Conservation (phyloP, 306 rosid genomes). For the Fagus sylvatica region DNA sequence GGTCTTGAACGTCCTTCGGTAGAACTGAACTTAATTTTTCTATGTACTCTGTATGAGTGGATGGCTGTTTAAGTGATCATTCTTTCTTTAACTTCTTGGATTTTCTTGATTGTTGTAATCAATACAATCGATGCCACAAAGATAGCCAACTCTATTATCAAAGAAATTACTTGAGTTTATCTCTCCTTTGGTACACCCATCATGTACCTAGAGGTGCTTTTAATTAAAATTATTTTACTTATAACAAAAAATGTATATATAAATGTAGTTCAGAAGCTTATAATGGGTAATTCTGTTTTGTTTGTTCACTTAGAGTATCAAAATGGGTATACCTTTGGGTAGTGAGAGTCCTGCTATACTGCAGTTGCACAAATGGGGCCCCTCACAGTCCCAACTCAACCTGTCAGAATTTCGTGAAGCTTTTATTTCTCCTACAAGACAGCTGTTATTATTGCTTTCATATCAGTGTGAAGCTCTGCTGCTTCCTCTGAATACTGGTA, state of each 20-base stretch:
- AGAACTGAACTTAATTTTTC: no score
- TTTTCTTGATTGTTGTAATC: no score
- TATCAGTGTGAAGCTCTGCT: slow-evolving; percentile 69
- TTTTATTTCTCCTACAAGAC: slow-evolving; percentile 86
- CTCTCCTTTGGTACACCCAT: background rate
- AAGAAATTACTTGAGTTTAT: background rate
- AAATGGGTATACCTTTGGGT: slow-evolving; percentile 52
- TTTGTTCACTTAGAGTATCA: slow-evolving; percentile 37
- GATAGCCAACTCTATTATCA: no score
- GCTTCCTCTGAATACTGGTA: slow-evolving; percentile 74
- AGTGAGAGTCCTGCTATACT: slow-evolving; percentile 65
- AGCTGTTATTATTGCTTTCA: slow-evolving; percentile 63
- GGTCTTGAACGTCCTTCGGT: no score
- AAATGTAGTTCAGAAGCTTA: slow-evolving; percentile 10
- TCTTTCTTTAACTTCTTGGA: no score
- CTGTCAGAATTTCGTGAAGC: slow-evolving; percentile 77
- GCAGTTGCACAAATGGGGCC: slow-evolving; percentile 73
- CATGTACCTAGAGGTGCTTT: no score
- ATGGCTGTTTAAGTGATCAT: no score
- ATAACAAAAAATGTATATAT: background rate
- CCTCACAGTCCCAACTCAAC: slow-evolving; percentile 48
- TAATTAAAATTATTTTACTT: no score
- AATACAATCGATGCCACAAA: no score
- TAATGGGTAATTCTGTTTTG: background rate
- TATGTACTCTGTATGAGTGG: no score